Conservation (phyloP, 768 basidiomycete genomes). For the Termitomyces sp. region DNA sequence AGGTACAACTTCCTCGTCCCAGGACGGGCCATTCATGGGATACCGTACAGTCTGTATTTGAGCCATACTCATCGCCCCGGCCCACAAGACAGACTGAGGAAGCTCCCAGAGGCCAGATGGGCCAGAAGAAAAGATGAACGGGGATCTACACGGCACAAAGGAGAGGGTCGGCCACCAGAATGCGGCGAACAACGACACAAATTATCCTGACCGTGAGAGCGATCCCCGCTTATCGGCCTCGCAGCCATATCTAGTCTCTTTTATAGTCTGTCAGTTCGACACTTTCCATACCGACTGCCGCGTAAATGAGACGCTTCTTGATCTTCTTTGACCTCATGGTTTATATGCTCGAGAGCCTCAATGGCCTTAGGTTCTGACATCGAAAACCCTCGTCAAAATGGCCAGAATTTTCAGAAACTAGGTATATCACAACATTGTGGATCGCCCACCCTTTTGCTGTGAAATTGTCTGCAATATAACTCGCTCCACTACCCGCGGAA, state of each 20-base stretch:
- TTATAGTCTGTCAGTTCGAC: background rate
- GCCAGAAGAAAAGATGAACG: background rate
- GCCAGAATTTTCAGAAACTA: background rate
- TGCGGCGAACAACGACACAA: conserved; percentile 7
- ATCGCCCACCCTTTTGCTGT: no score
- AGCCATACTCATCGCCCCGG: conserved; percentile 25
- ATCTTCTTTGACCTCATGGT: conserved; percentile 5
- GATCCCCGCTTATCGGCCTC: background rate
- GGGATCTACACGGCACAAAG: conserved; percentile 4
- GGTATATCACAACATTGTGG: background rate
- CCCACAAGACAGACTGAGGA: conserved; percentile 1
- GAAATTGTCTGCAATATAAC: no score
- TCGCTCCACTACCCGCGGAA: background rate
- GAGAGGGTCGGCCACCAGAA: conserved; percentile 9
- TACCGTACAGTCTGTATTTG: conserved; percentile 35
- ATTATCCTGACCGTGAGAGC: conserved; percentile 13
- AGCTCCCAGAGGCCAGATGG: conserved; percentile 4
- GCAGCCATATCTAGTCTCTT: background rate
- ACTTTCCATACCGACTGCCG: background rate
- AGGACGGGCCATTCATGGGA: conserved; percentile 41
- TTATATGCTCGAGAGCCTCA: background rate
- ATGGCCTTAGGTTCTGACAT: background rate
- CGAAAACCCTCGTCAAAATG: background rate
- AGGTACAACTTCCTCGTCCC: conserved; percentile 83
- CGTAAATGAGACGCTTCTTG: conserved; percentile 4